Conservation (phyloP, 257 asterid species). For the Salvia hispanica region DNA sequence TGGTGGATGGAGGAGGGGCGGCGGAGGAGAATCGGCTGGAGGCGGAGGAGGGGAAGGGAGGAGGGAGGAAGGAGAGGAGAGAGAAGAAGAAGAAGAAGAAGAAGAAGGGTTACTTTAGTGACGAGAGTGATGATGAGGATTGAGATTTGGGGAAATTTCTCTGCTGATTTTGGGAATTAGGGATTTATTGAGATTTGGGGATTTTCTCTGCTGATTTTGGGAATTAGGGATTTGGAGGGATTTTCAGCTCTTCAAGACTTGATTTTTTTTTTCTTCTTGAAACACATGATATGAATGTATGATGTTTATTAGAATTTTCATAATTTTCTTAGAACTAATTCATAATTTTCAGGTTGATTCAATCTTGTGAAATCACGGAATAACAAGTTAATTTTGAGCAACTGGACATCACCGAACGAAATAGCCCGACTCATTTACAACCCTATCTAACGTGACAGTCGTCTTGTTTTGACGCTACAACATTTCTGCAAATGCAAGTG, state of each 20-base stretch:
- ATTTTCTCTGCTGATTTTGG: background rate
- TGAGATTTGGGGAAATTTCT: slow-evolving; percentile 23
- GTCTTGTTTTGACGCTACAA: background rate
- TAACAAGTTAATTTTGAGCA: no score
- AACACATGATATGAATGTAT: no score
- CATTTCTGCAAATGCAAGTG: background rate
- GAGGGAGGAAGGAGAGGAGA: slow-evolving; percentile 43
- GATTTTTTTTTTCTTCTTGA: no score
- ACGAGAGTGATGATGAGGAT: slow-evolving; percentile 90
- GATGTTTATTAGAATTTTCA: no score
- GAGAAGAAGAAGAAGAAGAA: slow-evolving; percentile 55
- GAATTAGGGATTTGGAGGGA: background rate
- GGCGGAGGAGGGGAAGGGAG: slow-evolving; percentile 40
- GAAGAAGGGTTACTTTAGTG: slow-evolving; percentile 88
- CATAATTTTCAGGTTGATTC: no score
- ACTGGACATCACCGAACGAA: no score
- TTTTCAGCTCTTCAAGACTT: no score
- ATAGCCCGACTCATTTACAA: no score
- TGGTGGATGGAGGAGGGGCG: slow-evolving; percentile 72
- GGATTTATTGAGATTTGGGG: slow-evolving; percentile 37
- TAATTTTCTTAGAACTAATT: no score
- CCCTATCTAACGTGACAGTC: no score
- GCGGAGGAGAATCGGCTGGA: slow-evolving; percentile 66
- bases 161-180: background rate
- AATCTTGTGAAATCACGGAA: no score